Percentiles rank a stretch among this genome's conserved stretches.
phyloP scores from a whole-genome alignment of 257 asterid genomes.

The Jacaranda copaia region DNA sequence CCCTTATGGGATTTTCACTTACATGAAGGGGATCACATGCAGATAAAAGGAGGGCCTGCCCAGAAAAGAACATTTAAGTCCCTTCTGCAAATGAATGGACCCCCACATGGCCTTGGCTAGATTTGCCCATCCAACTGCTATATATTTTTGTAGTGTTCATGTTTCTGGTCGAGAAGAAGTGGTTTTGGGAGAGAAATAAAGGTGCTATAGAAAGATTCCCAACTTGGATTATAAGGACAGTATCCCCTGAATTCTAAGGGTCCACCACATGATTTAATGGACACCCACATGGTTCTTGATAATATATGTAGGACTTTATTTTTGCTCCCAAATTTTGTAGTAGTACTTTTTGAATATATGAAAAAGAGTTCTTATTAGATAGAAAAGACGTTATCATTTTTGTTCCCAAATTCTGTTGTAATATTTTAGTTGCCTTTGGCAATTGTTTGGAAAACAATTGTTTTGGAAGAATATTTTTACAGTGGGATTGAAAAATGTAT shows the following conservation, averaged over 20 bases:
- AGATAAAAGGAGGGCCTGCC: not conserved
- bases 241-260: not conserved
- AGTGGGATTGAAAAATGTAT: too few species aligned
- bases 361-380: too few species aligned
- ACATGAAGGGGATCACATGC: not conserved
- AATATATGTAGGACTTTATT: not conserved
- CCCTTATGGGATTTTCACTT: not conserved
- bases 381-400: too few species aligned
- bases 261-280: slow-evolving; percentile 15
- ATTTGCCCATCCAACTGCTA: not conserved
- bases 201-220: slow-evolving; percentile 10
- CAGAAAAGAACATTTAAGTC: not conserved
- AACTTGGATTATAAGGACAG: slow-evolving; percentile 19
- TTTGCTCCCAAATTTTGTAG: not conserved
- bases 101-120: slow-evolving; percentile 20
- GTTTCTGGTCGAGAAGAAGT: not conserved
- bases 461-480: not conserved
- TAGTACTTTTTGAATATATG: too few species aligned
- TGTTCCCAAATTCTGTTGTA: not conserved
- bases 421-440: too few species aligned
- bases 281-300: not conserved
- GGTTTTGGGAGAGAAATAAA: slow-evolving; percentile 3
- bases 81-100: slow-evolving; percentile 13
- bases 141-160: not conserved
- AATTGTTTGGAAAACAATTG: too few species aligned